Conservation (phyloP, 257 asterid species). For the Cordia subcordata region DNA sequence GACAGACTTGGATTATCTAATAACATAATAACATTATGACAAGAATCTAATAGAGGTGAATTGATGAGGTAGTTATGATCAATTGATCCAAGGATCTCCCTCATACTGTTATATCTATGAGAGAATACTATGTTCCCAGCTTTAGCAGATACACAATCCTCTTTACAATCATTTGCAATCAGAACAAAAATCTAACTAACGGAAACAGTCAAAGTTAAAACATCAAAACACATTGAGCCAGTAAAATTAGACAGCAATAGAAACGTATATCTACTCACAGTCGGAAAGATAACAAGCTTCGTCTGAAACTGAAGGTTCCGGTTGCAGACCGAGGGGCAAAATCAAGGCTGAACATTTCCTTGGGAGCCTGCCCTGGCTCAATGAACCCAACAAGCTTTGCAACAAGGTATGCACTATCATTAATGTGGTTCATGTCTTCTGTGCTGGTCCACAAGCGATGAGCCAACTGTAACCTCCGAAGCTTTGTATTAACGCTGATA, state of each 20-base stretch:
- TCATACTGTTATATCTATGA: too few species aligned
- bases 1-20: too few species aligned
- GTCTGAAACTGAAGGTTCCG: conserved; percentile 52
- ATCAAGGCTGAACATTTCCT: conserved; percentile 87
- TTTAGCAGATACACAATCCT: too few species aligned
- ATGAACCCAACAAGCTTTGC: conserved; percentile 64
- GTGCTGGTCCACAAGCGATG: conserved; percentile 64
- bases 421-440: conserved; percentile 62
- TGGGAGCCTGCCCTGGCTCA: conserved; percentile 57
- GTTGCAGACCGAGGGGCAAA: conserved; percentile 60
- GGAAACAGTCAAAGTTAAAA: background rate
- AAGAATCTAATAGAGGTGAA: too few species aligned
- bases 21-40: too few species aligned
- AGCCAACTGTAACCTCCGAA: conserved; percentile 67
- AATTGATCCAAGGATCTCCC: too few species aligned
- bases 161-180: too few species aligned
- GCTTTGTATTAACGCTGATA: conserved; percentile 56
- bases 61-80: too few species aligned
- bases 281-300: conserved; percentile 48
- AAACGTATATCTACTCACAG: background rate
- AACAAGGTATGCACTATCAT: conserved; percentile 68
- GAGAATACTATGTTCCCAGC: too few species aligned
- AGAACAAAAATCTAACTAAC: background rate
- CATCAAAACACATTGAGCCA: too few species aligned
- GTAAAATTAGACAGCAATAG: too few species aligned